Evolutionary conservation across 257 asterid genomes (phyloP), one percentile per base, ranked within the genome.

Genomic region (Verbascum thapsus): DNA sequence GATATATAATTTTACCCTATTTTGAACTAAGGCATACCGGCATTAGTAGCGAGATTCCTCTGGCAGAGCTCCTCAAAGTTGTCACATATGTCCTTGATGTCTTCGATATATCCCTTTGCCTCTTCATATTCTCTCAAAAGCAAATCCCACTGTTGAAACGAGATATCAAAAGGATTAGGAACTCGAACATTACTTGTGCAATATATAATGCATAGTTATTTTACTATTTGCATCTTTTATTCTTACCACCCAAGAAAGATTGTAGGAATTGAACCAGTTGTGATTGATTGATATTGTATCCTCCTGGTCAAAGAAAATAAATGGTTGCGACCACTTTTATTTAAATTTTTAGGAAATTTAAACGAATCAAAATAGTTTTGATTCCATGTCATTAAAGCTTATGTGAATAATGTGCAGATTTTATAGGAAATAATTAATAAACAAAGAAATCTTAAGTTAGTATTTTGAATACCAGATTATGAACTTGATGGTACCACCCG

Each of bases 401-500:
- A 60, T 55, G 22, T 18, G 53, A 64, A 35, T 23, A 15, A 6
- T 45, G 18, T 10, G 13, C n/a, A 55, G 30, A 45, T 5, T 49
- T 63, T 10, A 57, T 10, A 34, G 20, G 13, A 39, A 7, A 51
- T 0, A 10, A n/a, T n/a, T 18, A 47, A 16, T 39, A 38, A 30
- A 30, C 9, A 15, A 58, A 66, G 26, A 30, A 42, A 57, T n/a
- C 2, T n/a, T 11, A 61, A 32, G 30, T 55, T 53, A 26, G 58
- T 8, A 48, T n/a, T 10, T 19, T 52, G 50, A 41, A 32, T 91
- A 91, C 98, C 97, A 82, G 72, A 80, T 94, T 94, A 53, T 82
- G 95, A 72, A 94, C 96, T 94, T 94, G 99, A 75, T 94, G 99
- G 70, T 83, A 94, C 99, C 97, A 94, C 67, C 97, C 96, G 80